A percentile compares a stretch with the other conserved stretches of the same genome.
Evolutionary conservation across 2,329 filamentous ascomycete species (phyloP).

Genomic region (Trichoderma simmonsii): DNA sequence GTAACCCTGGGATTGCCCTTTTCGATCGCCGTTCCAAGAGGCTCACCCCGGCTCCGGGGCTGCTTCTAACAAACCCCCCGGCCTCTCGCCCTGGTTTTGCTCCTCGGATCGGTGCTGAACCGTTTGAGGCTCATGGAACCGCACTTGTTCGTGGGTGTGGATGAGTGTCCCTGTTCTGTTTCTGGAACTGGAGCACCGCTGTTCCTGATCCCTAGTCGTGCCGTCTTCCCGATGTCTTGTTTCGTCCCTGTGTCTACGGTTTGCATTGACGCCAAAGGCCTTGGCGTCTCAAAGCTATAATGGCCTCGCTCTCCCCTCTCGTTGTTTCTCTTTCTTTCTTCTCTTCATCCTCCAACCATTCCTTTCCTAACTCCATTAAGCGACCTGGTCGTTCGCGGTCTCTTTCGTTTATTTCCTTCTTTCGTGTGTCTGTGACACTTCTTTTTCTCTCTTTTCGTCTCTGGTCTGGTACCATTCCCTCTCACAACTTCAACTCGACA

Average conservation of each 20-base stretch:
- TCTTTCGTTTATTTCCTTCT: constrained; percentile 31
- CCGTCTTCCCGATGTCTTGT: constrained; percentile 28
- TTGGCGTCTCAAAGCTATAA: constrained; percentile 38
- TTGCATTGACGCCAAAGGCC: constrained; percentile 39
- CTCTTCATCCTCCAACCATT: constrained; percentile 30
- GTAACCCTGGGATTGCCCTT: background rate
- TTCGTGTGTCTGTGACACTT: constrained; percentile 41
- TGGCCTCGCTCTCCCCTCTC: constrained; percentile 21
- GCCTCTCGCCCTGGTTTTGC: background rate
- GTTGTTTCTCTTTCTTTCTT: constrained; percentile 32
- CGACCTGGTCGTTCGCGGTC: constrained; percentile 17
- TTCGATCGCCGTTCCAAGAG: background rate
- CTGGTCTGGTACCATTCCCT: constrained; percentile 42
- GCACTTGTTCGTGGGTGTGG: constrained; percentile 1
- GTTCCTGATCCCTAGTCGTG: constrained; percentile 24
- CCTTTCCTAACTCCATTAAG: constrained; percentile 30
- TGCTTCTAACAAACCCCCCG: background rate
- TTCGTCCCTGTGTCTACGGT: constrained; percentile 31
- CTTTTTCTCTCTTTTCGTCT: constrained; percentile 44
- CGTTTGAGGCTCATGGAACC: constrained; percentile 11
- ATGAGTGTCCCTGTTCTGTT: constrained; percentile 4
- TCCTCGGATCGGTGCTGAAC: constrained; percentile 5
- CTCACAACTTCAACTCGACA: constrained; percentile 27
- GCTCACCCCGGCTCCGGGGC: background rate
- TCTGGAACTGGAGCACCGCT: constrained; percentile 12